These are phyloP conservation scores for Salmacisia buchloeana DNA, from an alignment of 1,284 basidiomycete species.

Conservation along the genomic window DNA sequence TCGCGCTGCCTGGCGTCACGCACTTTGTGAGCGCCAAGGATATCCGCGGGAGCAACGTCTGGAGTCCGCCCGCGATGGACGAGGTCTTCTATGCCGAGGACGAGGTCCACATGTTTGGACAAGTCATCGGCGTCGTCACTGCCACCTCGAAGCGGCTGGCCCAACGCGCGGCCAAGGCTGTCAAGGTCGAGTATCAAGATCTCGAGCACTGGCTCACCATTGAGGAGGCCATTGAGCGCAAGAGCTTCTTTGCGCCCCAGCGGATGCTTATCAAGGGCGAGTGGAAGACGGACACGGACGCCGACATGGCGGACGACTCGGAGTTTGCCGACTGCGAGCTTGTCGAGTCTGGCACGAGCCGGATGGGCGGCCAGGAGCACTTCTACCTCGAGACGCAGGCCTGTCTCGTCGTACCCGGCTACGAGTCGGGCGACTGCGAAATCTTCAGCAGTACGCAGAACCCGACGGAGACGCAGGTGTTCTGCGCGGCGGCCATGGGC, in stretches of 20 bases:
- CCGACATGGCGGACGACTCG: constrained; percentile 24
- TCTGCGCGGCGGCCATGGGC: constrained; percentile 47
- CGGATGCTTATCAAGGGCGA: constrained; percentile 36
- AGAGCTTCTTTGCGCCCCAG: constrained; percentile 38
- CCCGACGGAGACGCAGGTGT: constrained; percentile 49
- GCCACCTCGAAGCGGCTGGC: constrained; percentile 50
- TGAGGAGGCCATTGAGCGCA: constrained; percentile 44
- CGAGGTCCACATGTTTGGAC: constrained; percentile 46
- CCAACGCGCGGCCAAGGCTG: constrained; percentile 45
- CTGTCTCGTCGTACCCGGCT: constrained; percentile 47
- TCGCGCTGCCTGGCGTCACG: constrained; percentile 46
- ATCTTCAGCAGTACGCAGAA: constrained; percentile 50
- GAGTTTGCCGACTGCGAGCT: constrained; percentile 31
- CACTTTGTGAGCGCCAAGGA: constrained; percentile 45
- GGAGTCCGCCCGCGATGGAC: constrained; percentile 49
- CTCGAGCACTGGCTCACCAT: constrained; percentile 49
- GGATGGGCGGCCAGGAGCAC: constrained; percentile 49
- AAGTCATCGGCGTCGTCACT: constrained; percentile 48
- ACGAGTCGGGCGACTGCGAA: constrained; percentile 51
- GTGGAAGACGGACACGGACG: constrained; percentile 12
- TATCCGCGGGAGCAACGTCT: constrained; percentile 47
- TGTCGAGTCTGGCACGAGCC: constrained; percentile 42
- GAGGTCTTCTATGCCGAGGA: constrained; percentile 50
- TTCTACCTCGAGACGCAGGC: constrained; percentile 50
- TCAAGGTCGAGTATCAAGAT: constrained; percentile 50